Evolutionary conservation across 2,329 filamentous ascomycete genomes (phyloP).

Genomic region (Leptosphaerulina australis): DNA sequence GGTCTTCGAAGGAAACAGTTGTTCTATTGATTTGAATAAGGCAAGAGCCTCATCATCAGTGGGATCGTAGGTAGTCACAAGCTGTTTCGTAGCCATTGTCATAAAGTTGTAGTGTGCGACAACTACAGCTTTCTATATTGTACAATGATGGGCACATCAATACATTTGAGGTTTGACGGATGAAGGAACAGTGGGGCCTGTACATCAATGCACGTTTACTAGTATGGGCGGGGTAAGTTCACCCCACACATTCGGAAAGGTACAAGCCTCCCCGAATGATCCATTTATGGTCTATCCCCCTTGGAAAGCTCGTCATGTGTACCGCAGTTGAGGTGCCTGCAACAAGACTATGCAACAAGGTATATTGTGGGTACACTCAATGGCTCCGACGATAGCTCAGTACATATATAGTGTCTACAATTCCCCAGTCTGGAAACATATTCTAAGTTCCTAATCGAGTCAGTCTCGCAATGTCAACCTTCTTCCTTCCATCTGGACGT

Average conservation of each 20-base stretch:
- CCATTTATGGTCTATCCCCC: neutral
- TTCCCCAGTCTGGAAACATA: too few relatives aligned
- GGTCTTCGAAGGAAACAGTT: slow-evolving; percentile 51
- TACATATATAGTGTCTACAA: too few relatives aligned
- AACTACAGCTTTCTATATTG: neutral
- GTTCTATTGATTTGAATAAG: slow-evolving; percentile 53
- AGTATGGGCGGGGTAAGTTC: slow-evolving; percentile 17
- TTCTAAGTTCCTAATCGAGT: neutral
- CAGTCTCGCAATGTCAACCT: neutral
- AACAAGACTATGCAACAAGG: neutral
- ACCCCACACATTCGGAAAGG: slow-evolving; percentile 12
- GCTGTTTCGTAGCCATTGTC: neutral
- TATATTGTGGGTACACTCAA: too few relatives aligned
- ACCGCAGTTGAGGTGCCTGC: neutral
- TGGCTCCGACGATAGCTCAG: too few relatives aligned
- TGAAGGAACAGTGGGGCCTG: neutral
- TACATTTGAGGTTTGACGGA: neutral
- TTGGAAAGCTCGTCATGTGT: neutral
- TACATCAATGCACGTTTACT: neutral
- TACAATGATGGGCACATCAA: neutral
- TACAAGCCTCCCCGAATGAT: slow-evolving; percentile 15
- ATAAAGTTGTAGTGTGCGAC: neutral
- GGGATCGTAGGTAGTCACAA: slow-evolving; percentile 35
- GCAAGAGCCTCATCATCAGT: slow-evolving; percentile 48
- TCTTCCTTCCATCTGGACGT: slow-evolving; percentile 11